A percentile compares a stretch with the other conserved stretches of the same genome.
phyloP scores from a whole-genome alignment of 2,329 filamentous ascomycete species.

The Neonectria magnoliae region DNA sequence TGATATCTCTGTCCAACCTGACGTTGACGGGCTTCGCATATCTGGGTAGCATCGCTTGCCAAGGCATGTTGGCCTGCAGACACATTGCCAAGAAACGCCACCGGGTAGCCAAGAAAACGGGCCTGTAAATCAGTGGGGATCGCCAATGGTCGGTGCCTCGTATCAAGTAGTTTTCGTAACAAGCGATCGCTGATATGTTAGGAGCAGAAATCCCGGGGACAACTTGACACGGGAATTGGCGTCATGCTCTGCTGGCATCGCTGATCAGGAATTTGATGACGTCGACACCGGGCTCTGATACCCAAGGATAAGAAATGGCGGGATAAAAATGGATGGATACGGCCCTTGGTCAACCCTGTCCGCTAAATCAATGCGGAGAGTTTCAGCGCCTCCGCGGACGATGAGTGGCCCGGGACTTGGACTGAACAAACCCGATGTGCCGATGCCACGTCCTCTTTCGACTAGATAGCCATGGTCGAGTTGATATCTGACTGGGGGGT shows the following conservation, averaged over 20 bases:
- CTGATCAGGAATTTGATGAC: constrained; percentile 3
- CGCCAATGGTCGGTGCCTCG: background rate
- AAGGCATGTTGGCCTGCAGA: background rate
- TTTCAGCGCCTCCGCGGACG: constrained; percentile 5
- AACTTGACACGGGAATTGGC: background rate
- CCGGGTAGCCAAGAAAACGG: constrained; percentile 14
- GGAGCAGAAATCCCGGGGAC: background rate
- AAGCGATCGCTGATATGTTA: background rate
- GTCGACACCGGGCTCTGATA: background rate
- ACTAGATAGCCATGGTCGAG: background rate
- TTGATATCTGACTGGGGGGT: background rate
- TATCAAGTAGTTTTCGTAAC: background rate
- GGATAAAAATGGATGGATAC: background rate
- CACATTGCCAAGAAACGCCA: constrained; percentile 8
- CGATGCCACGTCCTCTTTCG: background rate
- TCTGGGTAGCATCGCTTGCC: constrained; percentile 5
- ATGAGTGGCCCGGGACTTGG: background rate
- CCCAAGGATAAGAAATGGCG: background rate
- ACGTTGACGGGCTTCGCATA: background rate
- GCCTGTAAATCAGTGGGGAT: background rate
- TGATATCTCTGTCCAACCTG: background rate
- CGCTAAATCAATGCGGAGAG: constrained; percentile 10
- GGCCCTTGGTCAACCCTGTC: constrained; percentile 9
- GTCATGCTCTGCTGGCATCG: constrained; percentile 10
- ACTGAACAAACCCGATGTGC: constrained; percentile 4